These are phyloP conservation scores for Pleurotus eryngii DNA, from an alignment of 768 basidiomycete genomes.

Conservation along the genomic window DNA sequence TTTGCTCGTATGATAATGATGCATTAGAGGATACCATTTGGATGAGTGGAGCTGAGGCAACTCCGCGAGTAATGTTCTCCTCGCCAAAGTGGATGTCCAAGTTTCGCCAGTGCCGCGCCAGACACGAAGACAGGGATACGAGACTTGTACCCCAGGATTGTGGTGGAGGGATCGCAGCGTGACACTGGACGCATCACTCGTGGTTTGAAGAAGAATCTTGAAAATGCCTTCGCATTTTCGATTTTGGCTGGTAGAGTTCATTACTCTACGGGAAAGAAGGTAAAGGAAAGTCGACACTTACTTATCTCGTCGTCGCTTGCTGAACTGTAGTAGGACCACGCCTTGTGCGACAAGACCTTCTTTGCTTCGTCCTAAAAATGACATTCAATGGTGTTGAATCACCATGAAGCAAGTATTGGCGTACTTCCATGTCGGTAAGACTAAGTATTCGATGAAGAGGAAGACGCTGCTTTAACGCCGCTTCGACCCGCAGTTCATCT, in stretches of 20 bases:
- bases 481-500: conserved; percentile 67
- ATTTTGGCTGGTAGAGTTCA: conserved; percentile 38
- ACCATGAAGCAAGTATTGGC: conserved; percentile 5
- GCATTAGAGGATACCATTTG: conserved; percentile 86
- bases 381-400: conserved; percentile 1
- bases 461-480: conserved; percentile 58
- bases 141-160: conserved; percentile 66
- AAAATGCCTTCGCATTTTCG: conserved; percentile 80
- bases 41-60: conserved; percentile 62
- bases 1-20: conserved; percentile 61
- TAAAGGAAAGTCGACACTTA: conserved; percentile 31
- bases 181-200: conserved; percentile 73
- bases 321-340: conserved; percentile 81
- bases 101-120: conserved; percentile 78
- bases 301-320: conserved; percentile 83
- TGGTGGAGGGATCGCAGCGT: conserved; percentile 65
- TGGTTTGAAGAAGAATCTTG: conserved; percentile 83
- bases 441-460: conserved; percentile 69
- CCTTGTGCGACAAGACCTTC: conserved; percentile 68
- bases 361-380: conserved; percentile 60
- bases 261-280: conserved; percentile 14
- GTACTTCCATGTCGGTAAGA: conserved; percentile 80
- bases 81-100: conserved; percentile 91
- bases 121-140: conserved; percentile 81
- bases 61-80: conserved; percentile 73